Base-by-base conservation (phyloP, 768 basidiomycete genomes). In the Rhodocollybia butyracea region DNA sequence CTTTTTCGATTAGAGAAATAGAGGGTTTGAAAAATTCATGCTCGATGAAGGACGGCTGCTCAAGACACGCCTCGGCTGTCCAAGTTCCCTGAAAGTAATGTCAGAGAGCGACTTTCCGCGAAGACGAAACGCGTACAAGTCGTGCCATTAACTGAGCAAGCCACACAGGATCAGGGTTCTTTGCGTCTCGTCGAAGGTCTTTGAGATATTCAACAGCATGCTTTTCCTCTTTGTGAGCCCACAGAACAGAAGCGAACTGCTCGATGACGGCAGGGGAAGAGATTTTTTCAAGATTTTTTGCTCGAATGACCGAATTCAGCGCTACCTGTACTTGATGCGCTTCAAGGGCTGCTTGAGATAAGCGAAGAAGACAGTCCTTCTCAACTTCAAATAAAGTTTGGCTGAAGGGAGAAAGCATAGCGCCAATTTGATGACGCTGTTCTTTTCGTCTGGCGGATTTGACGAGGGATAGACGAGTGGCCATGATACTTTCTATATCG, bases 161-260 rank as follows among this genome's bases (percentile, higher is more conserved):
- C 38, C 51, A 53, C 30, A 42, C 26, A 41, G 51, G 41, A 41
- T 60, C 27, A 50, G 57, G 54, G 39, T 47, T 47, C 11, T 56
- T 59, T 46, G 19, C 27, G 10, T 29, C 41, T 40, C 31, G 46
- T 30, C 64, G 24, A 31, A 75, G 66, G 32, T 73, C 71, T 50
- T 78, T 79, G 51, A 96, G 75, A 47, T 81, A 85, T 57, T 87
- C 81, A 42, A 95, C 86, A 0, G 96, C 95, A 3, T 88, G 68
- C 57, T 84, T 85, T 61, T 93, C 89, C 65, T 99, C 96, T 41
- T 83, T 84, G 57, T 91, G 88, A 10, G 82, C 69, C 93, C 96
- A 98, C 6, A 98, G 77, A 17, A 98, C 94, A 56, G 86, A 83
- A 15, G 96, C 88, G 61, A 92, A 93, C 65, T 97, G 95, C 62